Evolutionary conservation across 805 yeast species (phyloP).

Genomic region (Teunomyces aglyptinius): DNA sequence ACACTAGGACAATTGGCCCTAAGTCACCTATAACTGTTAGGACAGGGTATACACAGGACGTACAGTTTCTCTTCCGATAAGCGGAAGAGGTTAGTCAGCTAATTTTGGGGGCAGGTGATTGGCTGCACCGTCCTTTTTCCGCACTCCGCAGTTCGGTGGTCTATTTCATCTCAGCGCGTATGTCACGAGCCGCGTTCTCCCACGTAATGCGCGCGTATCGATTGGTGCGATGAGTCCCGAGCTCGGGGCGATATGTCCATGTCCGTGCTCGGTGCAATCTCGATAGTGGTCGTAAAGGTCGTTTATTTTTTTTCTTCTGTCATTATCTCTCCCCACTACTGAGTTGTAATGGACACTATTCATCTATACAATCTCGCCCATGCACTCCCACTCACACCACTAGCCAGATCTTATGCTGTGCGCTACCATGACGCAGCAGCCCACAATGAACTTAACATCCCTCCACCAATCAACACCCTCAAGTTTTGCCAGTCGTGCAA

Average conservation of each 20-base stretch:
- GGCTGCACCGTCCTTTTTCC: slow-evolving; percentile 3
- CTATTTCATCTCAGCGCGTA: neutral
- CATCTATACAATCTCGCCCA: slow-evolving; percentile 34
- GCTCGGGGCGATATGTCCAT: slow-evolving; percentile 3
- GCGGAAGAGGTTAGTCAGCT: slow-evolving; percentile 7
- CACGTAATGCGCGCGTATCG: slow-evolving; percentile 3
- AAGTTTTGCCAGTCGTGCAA: slow-evolving; percentile 34
- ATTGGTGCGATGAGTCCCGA: neutral
- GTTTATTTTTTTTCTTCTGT: neutral
- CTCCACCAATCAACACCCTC: slow-evolving; percentile 20
- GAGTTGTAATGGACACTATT: slow-evolving; percentile 18
- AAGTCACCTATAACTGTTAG: neutral
- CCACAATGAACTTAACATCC: slow-evolving; percentile 27
- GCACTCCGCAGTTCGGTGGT: slow-evolving; percentile 6
- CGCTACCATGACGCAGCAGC: slow-evolving; percentile 19
- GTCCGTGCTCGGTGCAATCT: neutral
- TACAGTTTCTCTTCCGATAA: slow-evolving; percentile 7
- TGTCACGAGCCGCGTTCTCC: neutral
- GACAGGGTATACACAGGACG: neutral
- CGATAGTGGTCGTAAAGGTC: neutral
- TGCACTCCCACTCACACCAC: slow-evolving; percentile 21
- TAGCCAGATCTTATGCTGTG: slow-evolving; percentile 24
- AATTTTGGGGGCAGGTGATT: slow-evolving; percentile 4
- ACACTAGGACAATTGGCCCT: neutral
- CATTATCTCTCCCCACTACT: neutral